phyloP scores from a whole-genome alignment of 2,329 filamentous ascomycete species.

The Venturia aucupariae region DNA sequence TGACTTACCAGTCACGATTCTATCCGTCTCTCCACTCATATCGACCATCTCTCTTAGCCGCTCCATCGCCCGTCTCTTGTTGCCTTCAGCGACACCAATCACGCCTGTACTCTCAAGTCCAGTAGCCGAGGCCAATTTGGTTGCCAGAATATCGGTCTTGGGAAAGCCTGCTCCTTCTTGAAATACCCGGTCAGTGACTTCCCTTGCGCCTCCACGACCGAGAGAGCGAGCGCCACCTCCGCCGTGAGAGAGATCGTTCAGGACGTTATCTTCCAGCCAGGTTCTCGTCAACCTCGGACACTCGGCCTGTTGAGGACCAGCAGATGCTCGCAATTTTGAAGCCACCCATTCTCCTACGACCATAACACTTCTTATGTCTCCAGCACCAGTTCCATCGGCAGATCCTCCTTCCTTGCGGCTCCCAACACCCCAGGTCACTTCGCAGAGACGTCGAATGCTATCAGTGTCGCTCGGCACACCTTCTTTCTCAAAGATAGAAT shows the following conservation, averaged over 20 bases:
- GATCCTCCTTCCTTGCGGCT: constrained; percentile 53
- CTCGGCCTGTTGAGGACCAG: constrained; percentile 30
- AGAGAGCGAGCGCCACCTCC: constrained; percentile 63
- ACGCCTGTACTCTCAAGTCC: constrained; percentile 36
- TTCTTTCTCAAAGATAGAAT: constrained; percentile 78
- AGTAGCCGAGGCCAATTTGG: constrained; percentile 22
- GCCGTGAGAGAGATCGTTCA: constrained; percentile 58
- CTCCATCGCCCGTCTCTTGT: constrained; percentile 63
- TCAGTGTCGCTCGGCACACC: constrained; percentile 82
- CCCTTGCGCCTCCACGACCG: constrained; percentile 61
- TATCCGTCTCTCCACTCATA: constrained; percentile 67
- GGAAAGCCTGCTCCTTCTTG: constrained; percentile 66
- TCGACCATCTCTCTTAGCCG: constrained; percentile 68
- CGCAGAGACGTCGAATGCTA: constrained; percentile 74
- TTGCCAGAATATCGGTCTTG: constrained; percentile 22
- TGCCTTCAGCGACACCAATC: constrained; percentile 61
- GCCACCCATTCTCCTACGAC: constrained; percentile 84
- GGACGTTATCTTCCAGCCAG: constrained; percentile 67
- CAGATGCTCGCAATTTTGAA: constrained; percentile 49
- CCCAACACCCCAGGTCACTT: constrained; percentile 72
- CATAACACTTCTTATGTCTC: constrained; percentile 75
- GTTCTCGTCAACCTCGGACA: constrained; percentile 51
- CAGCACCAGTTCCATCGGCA: constrained; percentile 52
- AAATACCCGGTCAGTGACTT: constrained; percentile 71
- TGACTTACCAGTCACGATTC: constrained; percentile 53